Evolutionary conservation across 371 early-diverging fungal species (phyloP).

Genomic region (Rhizomucor miehei): DNA sequence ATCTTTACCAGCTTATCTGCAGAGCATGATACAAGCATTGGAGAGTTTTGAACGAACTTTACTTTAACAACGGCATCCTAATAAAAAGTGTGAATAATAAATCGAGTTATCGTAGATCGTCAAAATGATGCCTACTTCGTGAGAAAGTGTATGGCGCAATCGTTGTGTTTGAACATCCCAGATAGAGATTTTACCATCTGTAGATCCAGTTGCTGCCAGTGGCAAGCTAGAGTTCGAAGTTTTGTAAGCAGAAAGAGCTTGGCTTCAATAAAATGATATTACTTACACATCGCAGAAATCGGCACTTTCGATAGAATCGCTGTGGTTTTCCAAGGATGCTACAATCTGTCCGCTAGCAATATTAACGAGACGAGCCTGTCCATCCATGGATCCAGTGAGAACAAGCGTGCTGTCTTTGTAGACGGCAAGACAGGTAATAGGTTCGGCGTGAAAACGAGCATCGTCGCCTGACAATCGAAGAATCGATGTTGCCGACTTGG

Average conservation of each 20-base stretch:
- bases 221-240: constrained; percentile 35
- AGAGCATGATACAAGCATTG: constrained; percentile 68
- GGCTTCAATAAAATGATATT: no score
- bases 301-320: constrained; percentile 77
- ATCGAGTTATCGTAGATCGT: not conserved
- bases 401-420: constrained; percentile 75
- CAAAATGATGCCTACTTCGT: constrained; percentile 45
- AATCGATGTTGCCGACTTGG: constrained; percentile 76
- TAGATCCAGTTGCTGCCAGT: constrained; percentile 83
- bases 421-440: constrained; percentile 76
- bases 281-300: constrained; percentile 66
- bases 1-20: constrained; percentile 74
- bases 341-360: constrained; percentile 71
- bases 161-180: constrained; percentile 85
- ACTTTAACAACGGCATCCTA: constrained; percentile 84
- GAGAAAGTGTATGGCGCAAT: constrained; percentile 64
- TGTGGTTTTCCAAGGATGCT: constrained; percentile 74
- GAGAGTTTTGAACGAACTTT: constrained; percentile 64
- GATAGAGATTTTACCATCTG: constrained; percentile 82
- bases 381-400: constrained; percentile 80
- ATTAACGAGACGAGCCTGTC: constrained; percentile 76
- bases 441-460: constrained; percentile 84
- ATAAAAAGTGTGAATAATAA: not conserved
- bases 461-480: constrained; percentile 66
- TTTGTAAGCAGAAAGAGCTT: no score